phyloP scores from a whole-genome alignment of 495 filamentous ascomycete genomes.

The Rhypophila decipiens region DNA sequence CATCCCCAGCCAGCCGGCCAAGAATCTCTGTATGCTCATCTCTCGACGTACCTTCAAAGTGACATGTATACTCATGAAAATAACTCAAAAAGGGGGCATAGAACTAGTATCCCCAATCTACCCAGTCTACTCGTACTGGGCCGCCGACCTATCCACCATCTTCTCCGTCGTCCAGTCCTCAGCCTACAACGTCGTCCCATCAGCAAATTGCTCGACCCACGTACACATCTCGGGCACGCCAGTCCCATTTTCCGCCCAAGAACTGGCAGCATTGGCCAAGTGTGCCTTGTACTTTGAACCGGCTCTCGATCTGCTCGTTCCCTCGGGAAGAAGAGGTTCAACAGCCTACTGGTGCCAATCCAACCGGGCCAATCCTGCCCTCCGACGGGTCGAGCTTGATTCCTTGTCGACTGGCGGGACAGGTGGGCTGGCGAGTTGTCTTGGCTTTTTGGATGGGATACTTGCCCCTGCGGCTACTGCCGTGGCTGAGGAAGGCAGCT shows the following conservation, averaged over 20 bases:
- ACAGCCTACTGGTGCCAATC: slow-evolving; percentile 21
- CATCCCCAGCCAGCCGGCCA: slow-evolving; percentile 16
- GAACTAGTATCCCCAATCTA: slow-evolving; percentile 27
- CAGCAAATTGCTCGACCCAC: slow-evolving; percentile 20
- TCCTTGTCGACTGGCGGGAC: too few relatives aligned
- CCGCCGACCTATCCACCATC: slow-evolving; percentile 15
- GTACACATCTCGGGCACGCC: slow-evolving; percentile 20
- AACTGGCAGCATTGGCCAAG: slow-evolving; percentile 19
- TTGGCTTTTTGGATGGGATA: slow-evolving; percentile 6
- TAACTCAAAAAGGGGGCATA: slow-evolving; percentile 16
- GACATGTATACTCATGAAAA: background rate
- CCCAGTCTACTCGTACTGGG: slow-evolving; percentile 12
- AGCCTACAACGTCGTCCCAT: slow-evolving; percentile 8
- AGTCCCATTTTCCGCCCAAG: slow-evolving; percentile 6
- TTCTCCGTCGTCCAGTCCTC: slow-evolving; percentile 13
- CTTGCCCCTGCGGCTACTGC: background rate
- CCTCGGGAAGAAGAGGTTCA: slow-evolving; percentile 3
- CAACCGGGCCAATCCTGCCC: slow-evolving; percentile 10
- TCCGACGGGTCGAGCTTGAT: slow-evolving; percentile 1
- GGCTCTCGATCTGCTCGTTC: slow-evolving; percentile 19
- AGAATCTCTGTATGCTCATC: slow-evolving; percentile 16
- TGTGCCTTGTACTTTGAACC: slow-evolving; percentile 22
- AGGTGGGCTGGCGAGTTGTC: slow-evolving; percentile 5
- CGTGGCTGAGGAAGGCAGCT: background rate
- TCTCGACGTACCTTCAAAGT: background rate